Conservation (phyloP, 306 rosid species). For the Lagenaria siceraria region DNA sequence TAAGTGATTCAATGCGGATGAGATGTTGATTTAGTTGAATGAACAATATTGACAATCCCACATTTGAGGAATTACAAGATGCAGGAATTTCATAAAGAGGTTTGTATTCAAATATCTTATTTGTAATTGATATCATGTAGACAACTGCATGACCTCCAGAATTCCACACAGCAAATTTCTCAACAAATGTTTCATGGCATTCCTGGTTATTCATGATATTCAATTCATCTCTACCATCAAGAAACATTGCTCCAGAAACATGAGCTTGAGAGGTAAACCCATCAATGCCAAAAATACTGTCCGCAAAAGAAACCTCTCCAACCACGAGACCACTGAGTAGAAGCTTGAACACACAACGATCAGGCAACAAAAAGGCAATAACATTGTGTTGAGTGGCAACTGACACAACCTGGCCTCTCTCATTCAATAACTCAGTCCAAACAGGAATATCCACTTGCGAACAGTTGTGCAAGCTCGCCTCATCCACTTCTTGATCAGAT, state of each 20-base stretch:
- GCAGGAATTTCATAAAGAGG: slow-evolving; percentile 60
- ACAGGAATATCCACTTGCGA: slow-evolving; percentile 33
- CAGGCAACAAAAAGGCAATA: slow-evolving; percentile 42
- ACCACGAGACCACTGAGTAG: slow-evolving; percentile 33
- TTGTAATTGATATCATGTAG: slow-evolving; percentile 32
- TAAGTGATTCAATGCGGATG: slow-evolving; percentile 50
- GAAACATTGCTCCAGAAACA: slow-evolving; percentile 50
- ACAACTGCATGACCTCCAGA: slow-evolving; percentile 52
- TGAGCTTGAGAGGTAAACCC: slow-evolving; percentile 27
- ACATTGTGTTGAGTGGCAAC: slow-evolving; percentile 28
- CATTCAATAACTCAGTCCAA: slow-evolving; percentile 32
- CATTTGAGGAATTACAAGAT: slow-evolving; percentile 27
- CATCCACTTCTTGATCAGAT: slow-evolving; percentile 28
- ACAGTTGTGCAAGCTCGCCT: slow-evolving; percentile 23
- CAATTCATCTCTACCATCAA: slow-evolving; percentile 30
- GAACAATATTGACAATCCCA: slow-evolving; percentile 32
- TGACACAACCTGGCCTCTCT: slow-evolving; percentile 37
- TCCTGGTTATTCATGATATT: slow-evolving; percentile 15
- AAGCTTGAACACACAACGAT: slow-evolving; percentile 48
- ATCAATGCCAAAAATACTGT: slow-evolving; percentile 17
- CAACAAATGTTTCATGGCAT: slow-evolving; percentile 15
- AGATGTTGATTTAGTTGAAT: slow-evolving; percentile 34
- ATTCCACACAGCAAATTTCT: slow-evolving; percentile 53
- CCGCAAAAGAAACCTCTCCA: slow-evolving; percentile 54
- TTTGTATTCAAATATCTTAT: slow-evolving; percentile 42